A percentile compares a stretch with the other conserved stretches of the same genome.
These are phyloP conservation scores for Athelia psychrophila DNA, from an alignment of 1,284 basidiomycete species.

Conservation along the genomic window DNA sequence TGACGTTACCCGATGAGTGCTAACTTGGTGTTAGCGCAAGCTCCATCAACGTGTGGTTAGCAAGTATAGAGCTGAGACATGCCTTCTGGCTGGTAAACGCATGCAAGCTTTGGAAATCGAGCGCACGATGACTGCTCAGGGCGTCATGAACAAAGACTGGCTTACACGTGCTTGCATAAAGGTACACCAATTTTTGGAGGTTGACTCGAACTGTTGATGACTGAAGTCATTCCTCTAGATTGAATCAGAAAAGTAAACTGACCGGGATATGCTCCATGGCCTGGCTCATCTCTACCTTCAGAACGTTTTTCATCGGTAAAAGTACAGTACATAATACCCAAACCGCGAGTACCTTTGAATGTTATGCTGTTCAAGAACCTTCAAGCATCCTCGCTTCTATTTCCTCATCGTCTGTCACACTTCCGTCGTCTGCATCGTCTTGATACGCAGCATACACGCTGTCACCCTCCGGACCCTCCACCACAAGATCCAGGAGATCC, in stretches of 20 bases:
- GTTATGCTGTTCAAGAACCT: neutral
- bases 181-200: neutral
- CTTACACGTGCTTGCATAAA: neutral
- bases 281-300: neutral
- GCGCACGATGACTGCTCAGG: neutral
- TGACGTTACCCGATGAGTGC: neutral
- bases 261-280: neutral
- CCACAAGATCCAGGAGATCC: slow-evolving; percentile 67
- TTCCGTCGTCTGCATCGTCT: slow-evolving; percentile 40
- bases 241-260: neutral
- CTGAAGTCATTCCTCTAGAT: neutral
- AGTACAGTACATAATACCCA: neutral
- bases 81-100: slow-evolving; percentile 46
- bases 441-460: slow-evolving; percentile 69
- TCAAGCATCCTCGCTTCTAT: slow-evolving; percentile 44
- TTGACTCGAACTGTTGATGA: neutral
- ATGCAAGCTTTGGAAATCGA: slow-evolving; percentile 21
- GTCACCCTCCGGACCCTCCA: slow-evolving; percentile 76
- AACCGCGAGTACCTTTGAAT: no score
- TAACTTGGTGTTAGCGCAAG: slow-evolving; percentile 26
- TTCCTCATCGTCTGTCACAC: slow-evolving; percentile 42
- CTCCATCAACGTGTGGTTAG: slow-evolving; percentile 40
- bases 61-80: slow-evolving; percentile 52
- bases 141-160: neutral
- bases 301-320: neutral